These are phyloP conservation scores for Phaeosphaeria sp. DNA, from an alignment of 2,329 filamentous ascomycete species.

Conservation along the genomic window DNA sequence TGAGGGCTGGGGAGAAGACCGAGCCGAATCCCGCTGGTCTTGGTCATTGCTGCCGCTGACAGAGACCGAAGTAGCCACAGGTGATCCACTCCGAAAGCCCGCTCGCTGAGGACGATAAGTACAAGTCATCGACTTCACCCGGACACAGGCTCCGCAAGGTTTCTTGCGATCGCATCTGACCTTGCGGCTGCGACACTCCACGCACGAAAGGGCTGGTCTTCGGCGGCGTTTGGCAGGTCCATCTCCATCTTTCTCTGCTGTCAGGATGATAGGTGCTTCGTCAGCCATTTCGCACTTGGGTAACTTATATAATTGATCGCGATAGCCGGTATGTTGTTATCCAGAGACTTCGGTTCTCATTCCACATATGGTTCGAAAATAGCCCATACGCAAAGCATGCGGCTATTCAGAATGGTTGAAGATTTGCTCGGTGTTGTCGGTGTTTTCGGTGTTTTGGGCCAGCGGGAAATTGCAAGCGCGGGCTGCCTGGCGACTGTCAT, in stretches of 20 bases:
- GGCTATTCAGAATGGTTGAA: neutral
- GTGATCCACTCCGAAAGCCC: slow-evolving; percentile 6
- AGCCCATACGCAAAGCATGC: neutral
- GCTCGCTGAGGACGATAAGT: slow-evolving; percentile 25
- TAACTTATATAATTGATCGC: neutral
- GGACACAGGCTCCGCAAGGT: slow-evolving; percentile 33
- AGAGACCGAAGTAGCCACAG: slow-evolving; percentile 2
- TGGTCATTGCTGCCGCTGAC: slow-evolving; percentile 1
- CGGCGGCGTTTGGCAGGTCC: slow-evolving; percentile 30
- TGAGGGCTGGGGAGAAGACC: slow-evolving; percentile 6
- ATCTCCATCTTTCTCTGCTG: slow-evolving; percentile 20
- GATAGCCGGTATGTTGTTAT: neutral
- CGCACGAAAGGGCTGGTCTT: slow-evolving; percentile 37
- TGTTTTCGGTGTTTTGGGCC: neutral
- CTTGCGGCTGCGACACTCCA: slow-evolving; percentile 39
- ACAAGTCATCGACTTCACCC: slow-evolving; percentile 30
- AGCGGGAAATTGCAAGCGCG: neutral
- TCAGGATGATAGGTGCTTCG: slow-evolving; percentile 8
- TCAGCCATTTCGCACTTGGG: slow-evolving; percentile 8
- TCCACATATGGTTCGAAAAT: neutral
- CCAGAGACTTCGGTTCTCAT: neutral
- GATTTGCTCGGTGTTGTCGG: slow-evolving; percentile 1
- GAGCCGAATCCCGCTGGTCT: slow-evolving; percentile 4
- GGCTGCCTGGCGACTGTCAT: neutral
- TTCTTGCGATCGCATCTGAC: slow-evolving; percentile 37